These are phyloP conservation scores for Penstemon newberryi DNA, from an alignment of 257 asterid species.

Conservation along the genomic window DNA sequence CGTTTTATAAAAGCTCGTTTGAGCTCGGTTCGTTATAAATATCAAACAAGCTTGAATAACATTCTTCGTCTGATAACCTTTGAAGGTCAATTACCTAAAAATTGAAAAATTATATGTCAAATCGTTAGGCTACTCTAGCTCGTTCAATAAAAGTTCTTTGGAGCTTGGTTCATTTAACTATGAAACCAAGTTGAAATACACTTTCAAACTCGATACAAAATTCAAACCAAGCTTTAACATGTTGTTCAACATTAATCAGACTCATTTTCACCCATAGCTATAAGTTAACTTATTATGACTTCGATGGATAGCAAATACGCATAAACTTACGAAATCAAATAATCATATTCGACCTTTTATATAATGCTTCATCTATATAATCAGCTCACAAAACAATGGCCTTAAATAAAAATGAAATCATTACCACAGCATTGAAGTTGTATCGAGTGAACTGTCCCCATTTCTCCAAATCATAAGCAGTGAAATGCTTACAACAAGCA, in stretches of 20 bases:
- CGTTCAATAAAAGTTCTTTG: too few relatives aligned
- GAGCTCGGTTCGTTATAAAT: too few relatives aligned
- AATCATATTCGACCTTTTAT: not conserved
- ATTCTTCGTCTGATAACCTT: too few relatives aligned
- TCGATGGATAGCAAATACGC: not conserved
- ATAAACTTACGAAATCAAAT: not conserved
- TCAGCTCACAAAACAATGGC: not conserved
- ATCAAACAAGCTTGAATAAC: too few relatives aligned
- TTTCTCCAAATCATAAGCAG: constrained; percentile 91
- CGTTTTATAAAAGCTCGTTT: too few relatives aligned
- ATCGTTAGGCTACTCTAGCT: too few relatives aligned
- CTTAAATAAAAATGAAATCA: not conserved
- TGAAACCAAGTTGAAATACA: not conserved
- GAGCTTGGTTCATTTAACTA: too few relatives aligned
- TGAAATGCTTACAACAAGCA: constrained; percentile 94
- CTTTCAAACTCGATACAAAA: not conserved
- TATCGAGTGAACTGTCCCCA: constrained; percentile 73
- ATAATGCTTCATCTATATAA: not conserved
- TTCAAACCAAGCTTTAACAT: not conserved
- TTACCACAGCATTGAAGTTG: constrained; percentile 83
- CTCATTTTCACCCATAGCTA: too few relatives aligned
- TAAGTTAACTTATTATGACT: not conserved
- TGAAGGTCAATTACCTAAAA: too few relatives aligned
- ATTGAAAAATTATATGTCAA: too few relatives aligned
- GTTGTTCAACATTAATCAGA: too few relatives aligned